These are phyloP conservation scores for Schoenoplectus tabernaemontani DNA, from an alignment of 202 grass and related monocot genomes.

Conservation along the genomic window DNA sequence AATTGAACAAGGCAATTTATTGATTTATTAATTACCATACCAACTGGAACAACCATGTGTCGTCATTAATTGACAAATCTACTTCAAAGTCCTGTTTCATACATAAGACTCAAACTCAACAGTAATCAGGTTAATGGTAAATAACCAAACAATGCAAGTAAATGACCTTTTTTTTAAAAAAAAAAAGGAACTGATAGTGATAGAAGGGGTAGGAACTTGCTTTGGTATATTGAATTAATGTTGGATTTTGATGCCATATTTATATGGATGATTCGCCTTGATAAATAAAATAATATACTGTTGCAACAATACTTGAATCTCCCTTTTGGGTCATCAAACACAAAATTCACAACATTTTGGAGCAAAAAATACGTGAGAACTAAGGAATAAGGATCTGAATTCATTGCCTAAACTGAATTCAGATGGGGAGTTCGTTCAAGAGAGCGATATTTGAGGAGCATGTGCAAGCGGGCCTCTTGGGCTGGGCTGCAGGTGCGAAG, in stretches of 20 bases:
- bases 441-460: conserved; percentile 64
- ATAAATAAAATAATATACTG: neutral
- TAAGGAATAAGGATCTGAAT: neutral
- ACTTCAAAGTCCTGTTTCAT: neutral
- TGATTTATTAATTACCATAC: neutral
- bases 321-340: neutral
- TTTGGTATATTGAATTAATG: neutral
- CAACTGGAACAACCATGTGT: too few species aligned
- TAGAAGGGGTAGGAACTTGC: neutral
- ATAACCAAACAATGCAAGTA: neutral
- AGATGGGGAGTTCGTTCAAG: conserved; percentile 92
- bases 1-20: neutral
- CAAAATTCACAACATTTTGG: neutral
- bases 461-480: conserved; percentile 36
- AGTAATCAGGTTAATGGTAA: neutral
- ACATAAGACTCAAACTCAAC: neutral
- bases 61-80: neutral
- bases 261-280: neutral
- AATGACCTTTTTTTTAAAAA: neutral
- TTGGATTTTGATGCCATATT: neutral
- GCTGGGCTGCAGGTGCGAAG: conserved; percentile 41
- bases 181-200: neutral
- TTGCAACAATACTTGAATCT: neutral
- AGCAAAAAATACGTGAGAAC: neutral
- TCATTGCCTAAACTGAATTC: neutral